Evolutionary conservation across 768 basidiomycete genomes (phyloP).

Genomic region (Sporobolomyces roseus): DNA sequence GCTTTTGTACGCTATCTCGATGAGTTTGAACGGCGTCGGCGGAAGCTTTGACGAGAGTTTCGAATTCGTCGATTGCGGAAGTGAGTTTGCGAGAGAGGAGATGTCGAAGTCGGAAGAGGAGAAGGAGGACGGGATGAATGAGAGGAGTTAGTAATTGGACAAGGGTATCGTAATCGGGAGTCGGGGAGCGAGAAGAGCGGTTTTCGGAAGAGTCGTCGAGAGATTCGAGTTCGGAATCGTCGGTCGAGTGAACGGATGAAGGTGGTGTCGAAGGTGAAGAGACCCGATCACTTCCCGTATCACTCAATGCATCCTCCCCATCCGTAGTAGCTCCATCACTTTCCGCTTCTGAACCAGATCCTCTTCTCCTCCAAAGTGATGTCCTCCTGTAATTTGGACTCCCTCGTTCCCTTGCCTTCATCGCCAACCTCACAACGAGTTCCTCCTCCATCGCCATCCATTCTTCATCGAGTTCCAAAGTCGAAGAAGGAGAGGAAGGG

Average conservation of each 20-base stretch:
- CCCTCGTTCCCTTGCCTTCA: slow-evolving; percentile 7
- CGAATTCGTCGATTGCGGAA: slow-evolving; percentile 11
- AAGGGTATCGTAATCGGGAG: background rate
- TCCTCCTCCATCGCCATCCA: slow-evolving; percentile 19
- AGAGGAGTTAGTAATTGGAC: slow-evolving; percentile 1
- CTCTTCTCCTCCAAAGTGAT: slow-evolving; percentile 10
- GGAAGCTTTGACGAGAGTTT: slow-evolving; percentile 21
- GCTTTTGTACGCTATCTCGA: background rate
- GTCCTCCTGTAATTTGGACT: slow-evolving; percentile 7
- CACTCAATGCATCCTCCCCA: slow-evolving; percentile 2
- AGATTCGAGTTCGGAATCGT: slow-evolving; percentile 11
- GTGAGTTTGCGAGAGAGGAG: slow-evolving; percentile 9
- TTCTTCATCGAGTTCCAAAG: slow-evolving; percentile 14
- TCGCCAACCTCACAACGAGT: slow-evolving; percentile 7
- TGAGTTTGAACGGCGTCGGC: slow-evolving; percentile 23
- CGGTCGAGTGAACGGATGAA: slow-evolving; percentile 13
- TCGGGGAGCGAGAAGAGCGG: background rate
- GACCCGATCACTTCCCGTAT: slow-evolving; percentile 16
- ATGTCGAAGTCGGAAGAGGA: slow-evolving; percentile 16
- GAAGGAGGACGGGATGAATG: slow-evolving; percentile 22
- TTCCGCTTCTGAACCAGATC: background rate
- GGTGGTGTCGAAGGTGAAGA: slow-evolving; percentile 29
- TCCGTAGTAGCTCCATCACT: slow-evolving; percentile 7
- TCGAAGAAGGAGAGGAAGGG: background rate
- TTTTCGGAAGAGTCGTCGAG: background rate